Base-by-base conservation (phyloP, 305 asterid species). In the Fraxinus baroniana region DNA sequence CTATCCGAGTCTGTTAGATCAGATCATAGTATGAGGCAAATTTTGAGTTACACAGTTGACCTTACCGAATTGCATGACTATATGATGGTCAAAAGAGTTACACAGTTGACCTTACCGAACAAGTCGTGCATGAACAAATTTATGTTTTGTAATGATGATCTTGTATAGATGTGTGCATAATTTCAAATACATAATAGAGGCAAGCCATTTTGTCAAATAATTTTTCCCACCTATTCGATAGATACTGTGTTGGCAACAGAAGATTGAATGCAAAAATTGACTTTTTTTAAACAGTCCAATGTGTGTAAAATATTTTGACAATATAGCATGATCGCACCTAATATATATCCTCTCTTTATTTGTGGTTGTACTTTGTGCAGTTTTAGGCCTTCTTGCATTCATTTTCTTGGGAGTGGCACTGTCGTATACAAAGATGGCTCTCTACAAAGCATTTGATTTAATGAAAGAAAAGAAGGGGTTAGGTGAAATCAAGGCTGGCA, bases 381-480 rank as follows among this genome's bases (percentile, higher is more conserved):
- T 82, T 46, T 70, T 62, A 28, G 66, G 81, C 39, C 28, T 79
- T 37, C 36, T 78, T 0, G 84, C 15, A 7, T 33, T 37, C 3
- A 36, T 82, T 36, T 76, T 86, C 66, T 35, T 84, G 35, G 83
- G 32, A 37, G 89, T 78, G 57, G 62, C 74, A 36, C n/a, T 86
- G 30, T 81, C 81, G 10, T 79, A 76, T 79, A 74, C 86, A 81
- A 76, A 52, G 78, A 46, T 68, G 13, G 32, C 75, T 6, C 33
- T 20, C 4, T 35, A 41, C 1, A 15, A 70, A 49, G 66, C 26
- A 78, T 35, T 30, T 13, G 78, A 84, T 39, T 74, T n/a, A 60
- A 76, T 73, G 18, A 73, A 72, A 17, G 44, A 12, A 13, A 68
- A 73, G 37, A 46, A n/a, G 72, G 72, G 5, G 60, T n/a, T 28